Evolutionary conservation across 805 yeast species (phyloP), one percentile per base, ranked within the genome.

Genomic region (Schwanniomyces pseudopolymorphus): DNA sequence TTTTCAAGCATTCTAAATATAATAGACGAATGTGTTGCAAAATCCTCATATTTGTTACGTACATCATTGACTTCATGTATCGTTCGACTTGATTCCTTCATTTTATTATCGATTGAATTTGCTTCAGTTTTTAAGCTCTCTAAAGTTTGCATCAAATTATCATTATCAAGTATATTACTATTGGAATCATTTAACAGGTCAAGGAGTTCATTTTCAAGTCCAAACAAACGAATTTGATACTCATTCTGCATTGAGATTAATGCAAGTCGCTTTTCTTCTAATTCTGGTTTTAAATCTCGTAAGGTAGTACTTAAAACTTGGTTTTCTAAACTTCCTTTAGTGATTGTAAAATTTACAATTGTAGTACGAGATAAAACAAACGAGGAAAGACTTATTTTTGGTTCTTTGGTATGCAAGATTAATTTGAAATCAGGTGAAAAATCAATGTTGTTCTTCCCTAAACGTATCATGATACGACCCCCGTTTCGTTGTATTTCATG

Each of bases 111-210:
- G 13, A 89, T 75, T 14, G 75, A 74, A 0, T 51, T 53, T 0
- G 95, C 71, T 53, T 90, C 90, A 0, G 59, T 49, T 58, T 92
- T 91, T 43, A 92, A 64, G 0, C 56, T 60, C 54, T 87, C 94
- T 41, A 91, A 68, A 1, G 85, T 79, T 4, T 71, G 64, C 14
- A 87, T 60, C 2, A 90, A 64, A 0, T 67, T 72, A 44, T 82
- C 83, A 60, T 86, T 82, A 5, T 89, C 96, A 26, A 91, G 68
- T 19, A 91, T 75, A 44, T 77, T 79, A 0, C 86, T 85, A 17
- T 75, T 69, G 0, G 86, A 67, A 5, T 75, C 74, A 51, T 79
- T 81, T 48, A 92, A 66, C 0, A 83, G 72, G 3, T 69, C 64
- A 48, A 91, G 68, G 7, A 91, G 69, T 8, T 77, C 74, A 5